Percentiles rank a stretch among this genome's conserved stretches.
These are phyloP conservation scores for Lactifluus hygrophoroides DNA, from an alignment of 768 basidiomycete species.

Conservation along the genomic window DNA sequence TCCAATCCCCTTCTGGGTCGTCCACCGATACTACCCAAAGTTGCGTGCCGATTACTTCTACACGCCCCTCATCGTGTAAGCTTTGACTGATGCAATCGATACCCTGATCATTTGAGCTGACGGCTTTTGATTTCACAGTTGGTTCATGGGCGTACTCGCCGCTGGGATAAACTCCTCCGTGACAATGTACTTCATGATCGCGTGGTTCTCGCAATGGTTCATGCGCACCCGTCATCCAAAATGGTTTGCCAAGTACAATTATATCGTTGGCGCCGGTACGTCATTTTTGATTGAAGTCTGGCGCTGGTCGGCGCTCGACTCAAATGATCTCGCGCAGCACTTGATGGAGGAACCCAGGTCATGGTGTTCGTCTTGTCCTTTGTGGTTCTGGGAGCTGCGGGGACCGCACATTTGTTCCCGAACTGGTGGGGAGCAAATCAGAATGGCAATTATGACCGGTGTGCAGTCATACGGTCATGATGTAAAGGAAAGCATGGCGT, in stretches of 20 bases:
- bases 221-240: slow-evolving; percentile 32
- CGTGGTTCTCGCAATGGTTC: slow-evolving; percentile 41
- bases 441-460: slow-evolving; percentile 31
- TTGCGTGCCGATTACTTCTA: slow-evolving; percentile 39
- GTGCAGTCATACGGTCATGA: neutral
- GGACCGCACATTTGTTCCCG: slow-evolving; percentile 42
- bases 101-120: neutral
- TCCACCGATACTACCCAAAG: slow-evolving; percentile 37
- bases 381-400: slow-evolving; percentile 38
- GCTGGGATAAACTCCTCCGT: slow-evolving; percentile 43
- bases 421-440: slow-evolving; percentile 52
- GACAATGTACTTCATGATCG: slow-evolving; percentile 34
- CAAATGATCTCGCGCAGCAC: slow-evolving; percentile 29
- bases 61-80: slow-evolving; percentile 38
- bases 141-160: slow-evolving; percentile 42
- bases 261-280: slow-evolving; percentile 31
- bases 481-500: neutral
- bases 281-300: neutral
- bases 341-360: slow-evolving; percentile 38
- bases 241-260: slow-evolving; percentile 36
- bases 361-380: slow-evolving; percentile 34
- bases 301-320: neutral
- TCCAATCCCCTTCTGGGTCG: slow-evolving; percentile 46
- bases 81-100: slow-evolving; percentile 3
- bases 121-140: slow-evolving; percentile 23